Percentiles rank a stretch among this genome's conserved stretches.
Evolutionary conservation across 768 basidiomycete species (phyloP).

Genomic region (Boletus subcaerulescens): DNA sequence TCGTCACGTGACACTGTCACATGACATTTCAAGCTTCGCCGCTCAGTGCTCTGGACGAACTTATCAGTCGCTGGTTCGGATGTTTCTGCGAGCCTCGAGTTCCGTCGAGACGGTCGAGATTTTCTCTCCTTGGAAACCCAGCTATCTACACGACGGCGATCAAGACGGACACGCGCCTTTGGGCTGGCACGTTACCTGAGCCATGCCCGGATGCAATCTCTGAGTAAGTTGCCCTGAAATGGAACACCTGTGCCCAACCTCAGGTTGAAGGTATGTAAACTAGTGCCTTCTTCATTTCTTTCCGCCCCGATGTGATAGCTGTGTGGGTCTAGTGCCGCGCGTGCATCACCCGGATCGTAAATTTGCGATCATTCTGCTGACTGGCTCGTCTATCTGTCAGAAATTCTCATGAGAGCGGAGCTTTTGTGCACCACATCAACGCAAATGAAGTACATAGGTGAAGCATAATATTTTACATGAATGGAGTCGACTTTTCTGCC

Average conservation of each 20-base stretch:
- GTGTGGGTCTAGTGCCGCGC: neutral
- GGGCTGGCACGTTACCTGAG: constrained; percentile 11
- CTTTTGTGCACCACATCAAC: neutral
- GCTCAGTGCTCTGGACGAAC: neutral
- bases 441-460: neutral
- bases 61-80: neutral
- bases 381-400: neutral
- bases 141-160: constrained; percentile 20
- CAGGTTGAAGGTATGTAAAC: constrained; percentile 14
- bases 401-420: neutral
- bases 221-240: constrained; percentile 4
- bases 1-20: constrained; percentile 16
- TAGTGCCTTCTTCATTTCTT: constrained; percentile 1
- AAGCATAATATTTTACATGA: constrained; percentile 2
- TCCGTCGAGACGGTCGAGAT: constrained; percentile 12
- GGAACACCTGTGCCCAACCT: constrained; percentile 6
- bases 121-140: constrained; percentile 1
- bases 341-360: neutral
- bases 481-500: neutral
- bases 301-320: constrained; percentile 23
- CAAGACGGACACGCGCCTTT: constrained; percentile 23
- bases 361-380: neutral
- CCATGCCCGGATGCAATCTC: neutral
- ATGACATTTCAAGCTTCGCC: no score
- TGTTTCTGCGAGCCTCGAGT: constrained; percentile 1